A percentile compares a stretch with the other conserved stretches of the same genome.
These are phyloP conservation scores for Margaritispora aquatica DNA, from an alignment of 495 filamentous ascomycete genomes.

Conservation along the genomic window DNA sequence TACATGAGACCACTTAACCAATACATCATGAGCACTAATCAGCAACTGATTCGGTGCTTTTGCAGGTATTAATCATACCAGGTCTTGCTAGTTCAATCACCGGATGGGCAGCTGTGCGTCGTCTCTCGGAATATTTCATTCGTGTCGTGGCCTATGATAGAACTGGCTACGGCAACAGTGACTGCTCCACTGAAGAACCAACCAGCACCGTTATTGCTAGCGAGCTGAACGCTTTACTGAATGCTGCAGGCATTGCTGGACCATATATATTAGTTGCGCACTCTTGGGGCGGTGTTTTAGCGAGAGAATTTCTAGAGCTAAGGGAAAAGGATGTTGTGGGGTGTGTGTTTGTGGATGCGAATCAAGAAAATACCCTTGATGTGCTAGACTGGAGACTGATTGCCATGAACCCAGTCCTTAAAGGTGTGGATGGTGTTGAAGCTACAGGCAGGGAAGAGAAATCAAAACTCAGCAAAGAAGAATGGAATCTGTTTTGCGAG, in stretches of 20 bases:
- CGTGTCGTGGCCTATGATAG: constrained; percentile 11
- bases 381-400: neutral
- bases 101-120: constrained; percentile 12
- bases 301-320: constrained; percentile 7
- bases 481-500: neutral
- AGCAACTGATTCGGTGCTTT: no score
- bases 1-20: no score
- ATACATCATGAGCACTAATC: no score
- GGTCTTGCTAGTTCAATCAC: constrained; percentile 5
- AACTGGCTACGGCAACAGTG: constrained; percentile 7
- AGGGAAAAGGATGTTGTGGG: constrained; percentile 5
- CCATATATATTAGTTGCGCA: constrained; percentile 12
- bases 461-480: neutral
- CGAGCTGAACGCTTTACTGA: constrained; percentile 10
- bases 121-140: constrained; percentile 6
- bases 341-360: constrained; percentile 10
- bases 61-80: no score
- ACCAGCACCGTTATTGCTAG: constrained; percentile 1
- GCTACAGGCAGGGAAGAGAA: neutral
- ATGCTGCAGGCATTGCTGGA: neutral
- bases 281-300: constrained; percentile 7
- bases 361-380: neutral
- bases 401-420: neutral
- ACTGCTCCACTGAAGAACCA: neutral
- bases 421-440: neutral